Evolutionary conservation across 768 basidiomycete genomes (phyloP).

Genomic region (Scleroderma bovista): DNA sequence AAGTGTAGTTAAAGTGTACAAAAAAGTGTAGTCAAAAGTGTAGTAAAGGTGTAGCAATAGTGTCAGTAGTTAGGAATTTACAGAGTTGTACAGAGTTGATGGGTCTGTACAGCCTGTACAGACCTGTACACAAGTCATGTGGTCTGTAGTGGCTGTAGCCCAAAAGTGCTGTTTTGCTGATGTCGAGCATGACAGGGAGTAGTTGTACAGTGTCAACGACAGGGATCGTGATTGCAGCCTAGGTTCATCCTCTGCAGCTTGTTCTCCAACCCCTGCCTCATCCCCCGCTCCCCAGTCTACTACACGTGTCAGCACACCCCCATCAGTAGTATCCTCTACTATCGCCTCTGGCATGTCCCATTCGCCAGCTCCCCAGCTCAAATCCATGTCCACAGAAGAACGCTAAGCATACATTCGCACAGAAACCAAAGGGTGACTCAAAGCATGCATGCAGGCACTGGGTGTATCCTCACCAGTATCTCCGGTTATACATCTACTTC

Average conservation of each 20-base stretch:
- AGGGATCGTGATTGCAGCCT: slow-evolving; percentile 32
- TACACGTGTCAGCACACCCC: slow-evolving; percentile 32
- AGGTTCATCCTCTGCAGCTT: slow-evolving; percentile 21
- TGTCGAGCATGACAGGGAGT: slow-evolving; percentile 8
- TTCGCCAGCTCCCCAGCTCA: slow-evolving; percentile 55
- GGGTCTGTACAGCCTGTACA: too few species aligned
- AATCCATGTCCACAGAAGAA: slow-evolving; percentile 82
- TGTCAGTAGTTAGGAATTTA: too few species aligned
- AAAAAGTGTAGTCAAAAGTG: too few species aligned
- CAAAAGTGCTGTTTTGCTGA: too few species aligned
- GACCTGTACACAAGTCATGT: too few species aligned
- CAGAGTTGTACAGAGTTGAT: too few species aligned
- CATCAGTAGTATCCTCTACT: slow-evolving; percentile 48
- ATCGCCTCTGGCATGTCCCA: slow-evolving; percentile 47
- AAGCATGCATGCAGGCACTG: slow-evolving; percentile 79
- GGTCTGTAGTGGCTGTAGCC: too few species aligned
- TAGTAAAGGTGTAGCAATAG: too few species aligned
- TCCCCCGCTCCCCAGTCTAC: slow-evolving; percentile 43
- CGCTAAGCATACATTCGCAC: slow-evolving; percentile 70
- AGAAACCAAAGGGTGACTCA: slow-evolving; percentile 76
- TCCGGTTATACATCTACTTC: slow-evolving; percentile 33
- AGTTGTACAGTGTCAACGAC: slow-evolving; percentile 20
- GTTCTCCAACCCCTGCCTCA: slow-evolving; percentile 40
- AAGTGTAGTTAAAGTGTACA: too few species aligned
- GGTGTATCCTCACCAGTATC: slow-evolving; percentile 54